A percentile compares a stretch with the other conserved stretches of the same genome.
Evolutionary conservation across 2,329 filamentous ascomycete genomes (phyloP).

Genomic region (Didymella arachidicola): DNA sequence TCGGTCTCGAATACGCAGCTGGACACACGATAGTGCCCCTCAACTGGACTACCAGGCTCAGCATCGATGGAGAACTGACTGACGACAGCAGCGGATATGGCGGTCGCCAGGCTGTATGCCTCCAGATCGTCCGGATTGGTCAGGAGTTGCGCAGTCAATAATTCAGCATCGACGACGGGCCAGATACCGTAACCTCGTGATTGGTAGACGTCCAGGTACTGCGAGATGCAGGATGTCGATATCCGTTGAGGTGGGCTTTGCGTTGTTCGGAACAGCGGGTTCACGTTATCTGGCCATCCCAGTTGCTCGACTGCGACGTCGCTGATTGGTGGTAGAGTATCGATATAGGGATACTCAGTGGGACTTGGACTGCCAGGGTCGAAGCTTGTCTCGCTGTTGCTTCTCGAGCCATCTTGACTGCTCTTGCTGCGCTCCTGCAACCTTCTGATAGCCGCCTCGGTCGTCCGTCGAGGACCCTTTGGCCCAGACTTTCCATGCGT

Average conservation of each 20-base stretch:
- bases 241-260: slow-evolving; percentile 36
- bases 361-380: slow-evolving; percentile 42
- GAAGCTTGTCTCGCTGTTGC: slow-evolving; percentile 45
- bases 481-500: slow-evolving; percentile 49
- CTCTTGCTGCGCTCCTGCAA: slow-evolving; percentile 43
- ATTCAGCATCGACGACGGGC: slow-evolving; percentile 47
- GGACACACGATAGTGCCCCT: slow-evolving; percentile 44
- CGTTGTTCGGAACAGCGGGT: slow-evolving; percentile 26
- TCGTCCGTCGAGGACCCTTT: slow-evolving; percentile 46
- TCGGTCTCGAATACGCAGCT: slow-evolving; percentile 43
- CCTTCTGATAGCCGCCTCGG: slow-evolving; percentile 45
- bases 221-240: slow-evolving; percentile 43
- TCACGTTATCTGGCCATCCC: slow-evolving; percentile 39
- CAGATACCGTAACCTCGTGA: slow-evolving; percentile 45
- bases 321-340: slow-evolving; percentile 32
- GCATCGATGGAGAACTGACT: slow-evolving; percentile 47
- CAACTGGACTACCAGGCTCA: slow-evolving; percentile 41
- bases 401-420: slow-evolving; percentile 33
- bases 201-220: slow-evolving; percentile 46
- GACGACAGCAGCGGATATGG: slow-evolving; percentile 47
- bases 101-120: slow-evolving; percentile 43
- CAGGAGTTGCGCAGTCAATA: slow-evolving; percentile 42
- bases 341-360: slow-evolving; percentile 38
- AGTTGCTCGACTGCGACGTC: slow-evolving; percentile 29
- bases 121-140: slow-evolving; percentile 44